Evolutionary conservation across 495 filamentous ascomycete genomes (phyloP).

Genomic region (Cladorrhinum samala): DNA sequence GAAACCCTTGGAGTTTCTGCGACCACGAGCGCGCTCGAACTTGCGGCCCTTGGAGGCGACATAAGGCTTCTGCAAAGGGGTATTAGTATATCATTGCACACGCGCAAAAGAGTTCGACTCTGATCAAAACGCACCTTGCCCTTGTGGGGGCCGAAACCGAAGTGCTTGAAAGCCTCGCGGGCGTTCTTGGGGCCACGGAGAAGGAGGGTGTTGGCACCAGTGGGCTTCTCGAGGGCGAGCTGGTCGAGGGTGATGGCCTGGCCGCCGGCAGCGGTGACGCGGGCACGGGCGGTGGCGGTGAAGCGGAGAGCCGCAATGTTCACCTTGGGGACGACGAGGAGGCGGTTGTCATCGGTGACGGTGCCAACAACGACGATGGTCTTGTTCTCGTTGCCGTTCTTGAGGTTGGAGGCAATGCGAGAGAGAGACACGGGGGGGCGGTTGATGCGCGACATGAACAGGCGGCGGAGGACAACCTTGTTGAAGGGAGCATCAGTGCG

Average conservation of each 20-base stretch:
- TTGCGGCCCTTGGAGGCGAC: constrained; percentile 97
- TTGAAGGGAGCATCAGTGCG: constrained; percentile 97
- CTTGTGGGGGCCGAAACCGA: constrained; percentile 93
- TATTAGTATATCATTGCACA: too few species aligned
- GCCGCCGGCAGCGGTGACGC: constrained; percentile 87
- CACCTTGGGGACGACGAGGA: constrained; percentile 82
- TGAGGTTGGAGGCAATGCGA: constrained; percentile 68
- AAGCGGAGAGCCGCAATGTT: constrained; percentile 88
- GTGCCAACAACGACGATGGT: constrained; percentile 89
- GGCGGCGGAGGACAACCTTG: constrained; percentile 90
- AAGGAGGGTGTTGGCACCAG: constrained; percentile 88
- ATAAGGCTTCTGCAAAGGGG: constrained; percentile 70
- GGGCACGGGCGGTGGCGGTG: constrained; percentile 88
- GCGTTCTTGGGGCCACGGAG: constrained; percentile 95
- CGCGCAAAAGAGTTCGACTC: too few species aligned
- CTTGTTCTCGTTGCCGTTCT: constrained; percentile 69
- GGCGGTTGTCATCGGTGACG: constrained; percentile 94
- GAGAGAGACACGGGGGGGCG: constrained; percentile 90
- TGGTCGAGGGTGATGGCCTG: constrained; percentile 93
- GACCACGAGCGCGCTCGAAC: constrained; percentile 97
- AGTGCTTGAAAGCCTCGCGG: constrained; percentile 97
- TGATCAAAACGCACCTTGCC: constrained; percentile 79
- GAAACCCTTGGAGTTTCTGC: constrained; percentile 93
- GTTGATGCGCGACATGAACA: constrained; percentile 97
- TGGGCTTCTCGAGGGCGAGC: constrained; percentile 86